Conservation (phyloP, 225 moss, liverwort and hornwort species). For the Marchantia polymorpha region DNA sequence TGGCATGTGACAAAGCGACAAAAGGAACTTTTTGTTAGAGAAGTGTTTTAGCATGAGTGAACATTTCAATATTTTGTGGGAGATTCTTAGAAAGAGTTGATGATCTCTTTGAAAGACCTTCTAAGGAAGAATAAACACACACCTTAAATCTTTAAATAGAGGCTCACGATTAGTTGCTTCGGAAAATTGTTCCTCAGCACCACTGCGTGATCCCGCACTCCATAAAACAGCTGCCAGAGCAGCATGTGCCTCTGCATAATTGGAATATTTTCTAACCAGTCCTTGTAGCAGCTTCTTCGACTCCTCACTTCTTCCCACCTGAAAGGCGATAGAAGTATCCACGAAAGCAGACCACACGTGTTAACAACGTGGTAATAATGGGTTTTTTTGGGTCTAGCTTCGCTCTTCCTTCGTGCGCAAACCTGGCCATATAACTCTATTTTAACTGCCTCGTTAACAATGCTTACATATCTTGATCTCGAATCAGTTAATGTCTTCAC, state of each 20-base stretch:
- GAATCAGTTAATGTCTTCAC: no score
- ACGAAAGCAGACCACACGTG: no score
- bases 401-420: no score
- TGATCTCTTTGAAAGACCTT: neutral
- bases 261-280: conserved; percentile 91
- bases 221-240: conserved; percentile 90
- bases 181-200: conserved; percentile 83
- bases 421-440: no score
- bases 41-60: neutral
- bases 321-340: neutral
- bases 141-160: conserved; percentile 72
- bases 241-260: conserved; percentile 88
- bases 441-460: no score
- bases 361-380: no score
- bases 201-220: conserved; percentile 70
- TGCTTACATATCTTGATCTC: no score
- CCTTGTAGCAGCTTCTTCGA: conserved; percentile 79
- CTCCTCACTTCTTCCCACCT: conserved; percentile 78
- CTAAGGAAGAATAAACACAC: neutral
- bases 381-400: no score
- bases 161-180: conserved; percentile 76
- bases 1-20: neutral
- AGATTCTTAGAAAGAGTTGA: neutral
- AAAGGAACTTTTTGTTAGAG: neutral
- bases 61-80: neutral